A percentile compares a stretch with the other conserved stretches of the same genome.
phyloP scores from a whole-genome alignment of 2,329 filamentous ascomycete species.

The Exophiala oligosperma region DNA sequence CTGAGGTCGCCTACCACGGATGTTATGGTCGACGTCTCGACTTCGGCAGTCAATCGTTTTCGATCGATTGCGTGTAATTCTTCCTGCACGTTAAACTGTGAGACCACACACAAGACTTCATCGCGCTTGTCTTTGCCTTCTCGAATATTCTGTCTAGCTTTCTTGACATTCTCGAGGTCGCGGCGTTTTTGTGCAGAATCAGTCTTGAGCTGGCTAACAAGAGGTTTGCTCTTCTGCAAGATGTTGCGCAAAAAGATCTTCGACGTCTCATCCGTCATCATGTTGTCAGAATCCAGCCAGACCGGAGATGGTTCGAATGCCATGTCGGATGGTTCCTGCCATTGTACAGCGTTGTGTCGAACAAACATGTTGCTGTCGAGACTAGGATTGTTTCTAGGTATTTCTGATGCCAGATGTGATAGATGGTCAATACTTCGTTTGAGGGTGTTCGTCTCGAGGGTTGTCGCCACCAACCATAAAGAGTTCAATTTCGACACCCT shows the following conservation, averaged over 20 bases:
- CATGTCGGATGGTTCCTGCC: slow-evolving; percentile 82
- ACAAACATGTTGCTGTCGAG: slow-evolving; percentile 99
- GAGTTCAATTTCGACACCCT: slow-evolving; percentile 79
- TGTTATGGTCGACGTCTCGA: slow-evolving; percentile 93
- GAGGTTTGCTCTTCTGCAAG: slow-evolving; percentile 83
- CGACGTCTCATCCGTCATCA: slow-evolving; percentile 82
- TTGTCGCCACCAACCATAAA: slow-evolving; percentile 78
- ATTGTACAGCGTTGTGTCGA: slow-evolving; percentile 79
- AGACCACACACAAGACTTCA: slow-evolving; percentile 78
- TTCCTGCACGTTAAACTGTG: slow-evolving; percentile 83
- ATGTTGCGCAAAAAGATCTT: slow-evolving; percentile 92
- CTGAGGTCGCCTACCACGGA: slow-evolving; percentile 88
- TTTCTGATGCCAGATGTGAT: slow-evolving; percentile 73
- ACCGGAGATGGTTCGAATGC: slow-evolving; percentile 91
- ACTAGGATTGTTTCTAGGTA: slow-evolving; percentile 80
- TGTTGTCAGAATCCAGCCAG: slow-evolving; percentile 89
- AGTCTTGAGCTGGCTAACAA: slow-evolving; percentile 74
- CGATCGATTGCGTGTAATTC: slow-evolving; percentile 80
- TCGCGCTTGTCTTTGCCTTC: slow-evolving; percentile 86
- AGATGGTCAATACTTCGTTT: slow-evolving; percentile 71
- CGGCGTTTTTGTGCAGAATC: slow-evolving; percentile 83
- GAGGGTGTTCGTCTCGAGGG: slow-evolving; percentile 78
- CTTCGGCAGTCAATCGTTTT: slow-evolving; percentile 81
- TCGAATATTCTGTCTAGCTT: slow-evolving; percentile 71
- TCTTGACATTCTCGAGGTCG: slow-evolving; percentile 78